Conservation (phyloP, 331 rosid species). For the Saraca asoca region DNA sequence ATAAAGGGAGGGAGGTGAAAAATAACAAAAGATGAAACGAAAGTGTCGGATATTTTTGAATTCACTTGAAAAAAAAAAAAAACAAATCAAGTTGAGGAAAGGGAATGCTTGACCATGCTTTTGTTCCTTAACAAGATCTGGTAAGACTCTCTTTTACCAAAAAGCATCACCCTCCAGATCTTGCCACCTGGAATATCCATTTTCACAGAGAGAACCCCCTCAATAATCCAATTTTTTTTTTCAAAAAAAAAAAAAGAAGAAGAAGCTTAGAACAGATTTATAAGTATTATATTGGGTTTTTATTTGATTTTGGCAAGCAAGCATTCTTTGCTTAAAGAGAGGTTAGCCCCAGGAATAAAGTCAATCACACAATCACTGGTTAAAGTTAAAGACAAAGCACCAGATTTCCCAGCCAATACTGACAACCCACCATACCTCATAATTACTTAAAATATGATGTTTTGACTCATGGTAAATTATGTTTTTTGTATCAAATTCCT, state of each 20-base stretch:
- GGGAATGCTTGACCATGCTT: slow-evolving; percentile 65
- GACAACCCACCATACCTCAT: slow-evolving; percentile 70
- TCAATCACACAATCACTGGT: slow-evolving; percentile 47
- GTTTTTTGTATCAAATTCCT: too few species aligned
- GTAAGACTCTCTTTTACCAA: slow-evolving; percentile 55
- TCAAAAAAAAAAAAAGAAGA: too few species aligned
- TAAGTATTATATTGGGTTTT: slow-evolving; percentile 29
- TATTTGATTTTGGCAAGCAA: slow-evolving; percentile 59
- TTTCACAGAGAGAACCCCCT: not conserved
- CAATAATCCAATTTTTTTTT: too few species aligned
- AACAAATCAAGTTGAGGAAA: slow-evolving; percentile 31
- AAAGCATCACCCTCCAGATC: slow-evolving; percentile 29
- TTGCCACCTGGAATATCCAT: slow-evolving; percentile 49
- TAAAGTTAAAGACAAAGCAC: slow-evolving; percentile 57
- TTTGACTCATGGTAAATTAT: too few species aligned
- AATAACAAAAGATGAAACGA: slow-evolving; percentile 29
- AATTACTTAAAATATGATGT: too few species aligned
- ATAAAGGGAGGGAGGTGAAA: slow-evolving; percentile 34
- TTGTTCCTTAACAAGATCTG: slow-evolving; percentile 71
- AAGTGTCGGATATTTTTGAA: slow-evolving; percentile 46
- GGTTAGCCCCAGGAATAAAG: slow-evolving; percentile 83
- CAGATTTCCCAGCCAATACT: slow-evolving; percentile 38
- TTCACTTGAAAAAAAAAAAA: slow-evolving; percentile 38
- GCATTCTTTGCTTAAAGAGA: slow-evolving; percentile 88
- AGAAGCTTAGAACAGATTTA: not conserved